phyloP scores from a whole-genome alignment of 2,329 filamentous ascomycete species.

The Dryadomyces sulphureus region DNA sequence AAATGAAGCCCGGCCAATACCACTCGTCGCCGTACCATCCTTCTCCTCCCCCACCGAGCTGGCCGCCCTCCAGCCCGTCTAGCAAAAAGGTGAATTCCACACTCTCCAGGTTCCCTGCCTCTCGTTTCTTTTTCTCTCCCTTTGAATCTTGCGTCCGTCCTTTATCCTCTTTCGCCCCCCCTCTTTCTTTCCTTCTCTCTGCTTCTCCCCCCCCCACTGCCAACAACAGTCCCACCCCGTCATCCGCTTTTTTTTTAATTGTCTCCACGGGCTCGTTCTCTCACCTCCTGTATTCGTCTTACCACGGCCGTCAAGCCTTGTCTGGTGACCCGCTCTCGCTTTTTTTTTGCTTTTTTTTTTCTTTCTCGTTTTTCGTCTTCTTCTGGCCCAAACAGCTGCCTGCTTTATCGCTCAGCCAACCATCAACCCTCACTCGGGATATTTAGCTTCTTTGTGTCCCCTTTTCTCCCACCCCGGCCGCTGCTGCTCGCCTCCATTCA shows the following conservation, averaged over 20 bases:
- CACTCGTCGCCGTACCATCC: conserved; percentile 25
- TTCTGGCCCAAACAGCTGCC: conserved; percentile 1
- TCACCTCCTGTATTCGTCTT: background rate
- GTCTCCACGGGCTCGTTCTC: background rate
- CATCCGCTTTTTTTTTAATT: conserved; percentile 5
- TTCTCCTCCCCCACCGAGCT: conserved; percentile 24
- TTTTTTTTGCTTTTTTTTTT: too few species aligned
- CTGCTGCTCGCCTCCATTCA: background rate
- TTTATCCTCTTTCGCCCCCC: background rate
- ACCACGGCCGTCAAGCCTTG: background rate
- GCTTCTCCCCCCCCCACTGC: background rate
- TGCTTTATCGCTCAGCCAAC: background rate
- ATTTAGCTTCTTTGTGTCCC: background rate
- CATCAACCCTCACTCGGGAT: background rate
- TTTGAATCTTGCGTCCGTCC: conserved; percentile 8
- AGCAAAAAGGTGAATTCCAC: conserved; percentile 22
- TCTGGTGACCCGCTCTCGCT: conserved; percentile 7
- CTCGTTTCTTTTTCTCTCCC: conserved; percentile 13
- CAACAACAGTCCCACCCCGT: background rate
- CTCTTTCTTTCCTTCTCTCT: background rate
- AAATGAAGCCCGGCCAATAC: conserved; percentile 30
- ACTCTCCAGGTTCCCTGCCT: conserved; percentile 6
- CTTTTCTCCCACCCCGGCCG: background rate
- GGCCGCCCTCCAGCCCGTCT: conserved; percentile 30
- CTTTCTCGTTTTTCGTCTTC: conserved; percentile 2